Conservation (phyloP, 192 early-diverging fungal genomes). For the Entrophospora sp. region DNA sequence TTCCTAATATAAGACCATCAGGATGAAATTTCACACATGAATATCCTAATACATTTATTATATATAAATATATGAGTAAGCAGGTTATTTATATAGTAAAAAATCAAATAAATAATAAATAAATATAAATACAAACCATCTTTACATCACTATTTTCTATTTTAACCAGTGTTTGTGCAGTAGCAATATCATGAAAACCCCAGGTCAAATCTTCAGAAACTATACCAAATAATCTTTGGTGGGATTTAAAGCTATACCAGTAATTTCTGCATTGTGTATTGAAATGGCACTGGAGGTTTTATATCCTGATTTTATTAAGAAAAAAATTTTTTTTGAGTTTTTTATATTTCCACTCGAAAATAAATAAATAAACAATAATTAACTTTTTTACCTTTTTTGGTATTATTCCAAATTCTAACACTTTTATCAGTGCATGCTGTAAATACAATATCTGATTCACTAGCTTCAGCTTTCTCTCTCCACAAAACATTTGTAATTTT, state of each 20-base stretch:
- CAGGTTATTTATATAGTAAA: too few species aligned
- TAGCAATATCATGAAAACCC: constrained; percentile 70
- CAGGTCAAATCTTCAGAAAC: constrained; percentile 69
- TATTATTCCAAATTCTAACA: constrained; percentile 63
- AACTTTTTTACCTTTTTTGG: constrained; percentile 36
- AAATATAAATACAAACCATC: constrained; percentile 32
- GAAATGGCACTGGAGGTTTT: constrained; percentile 45
- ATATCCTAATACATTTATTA: too few species aligned
- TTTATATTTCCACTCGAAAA: too few species aligned
- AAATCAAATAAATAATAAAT: constrained; percentile 20
- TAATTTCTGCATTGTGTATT: constrained; percentile 63
- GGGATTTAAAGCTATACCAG: constrained; percentile 70
- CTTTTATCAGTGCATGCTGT: constrained; percentile 74
- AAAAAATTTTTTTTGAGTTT: too few species aligned
- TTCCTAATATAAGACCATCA: constrained; percentile 81
- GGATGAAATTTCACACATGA: constrained; percentile 74
- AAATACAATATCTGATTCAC: constrained; percentile 48
- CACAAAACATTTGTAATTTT: constrained; percentile 67
- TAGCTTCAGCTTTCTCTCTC: constrained; percentile 39
- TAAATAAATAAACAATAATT: constrained; percentile 17
- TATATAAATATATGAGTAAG: too few species aligned
- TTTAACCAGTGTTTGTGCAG: constrained; percentile 42
- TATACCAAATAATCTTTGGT: constrained; percentile 70
- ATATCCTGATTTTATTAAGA: too few species aligned
- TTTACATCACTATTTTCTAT: constrained; percentile 34